Percentiles rank a stretch among this genome's conserved stretches.
phyloP scores from a whole-genome alignment of 1,284 basidiomycete species.

The Caloboletus inedulis region DNA sequence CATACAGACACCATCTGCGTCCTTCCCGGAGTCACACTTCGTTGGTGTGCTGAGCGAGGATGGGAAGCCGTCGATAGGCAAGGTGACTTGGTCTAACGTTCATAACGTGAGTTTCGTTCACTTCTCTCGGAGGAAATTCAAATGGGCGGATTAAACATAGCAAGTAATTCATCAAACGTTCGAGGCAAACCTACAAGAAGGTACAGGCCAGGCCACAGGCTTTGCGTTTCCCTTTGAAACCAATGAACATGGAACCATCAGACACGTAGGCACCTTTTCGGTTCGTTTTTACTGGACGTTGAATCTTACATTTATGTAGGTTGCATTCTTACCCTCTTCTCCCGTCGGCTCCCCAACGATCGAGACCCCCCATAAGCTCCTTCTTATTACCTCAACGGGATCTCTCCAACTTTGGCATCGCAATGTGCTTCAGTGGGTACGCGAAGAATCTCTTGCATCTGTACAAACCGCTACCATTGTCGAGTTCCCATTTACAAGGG shows the following conservation, averaged over 20 bases:
- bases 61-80: conserved; percentile 61
- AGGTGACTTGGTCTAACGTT: conserved; percentile 70
- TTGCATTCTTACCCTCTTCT: conserved; percentile 52
- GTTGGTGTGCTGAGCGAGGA: conserved; percentile 57
- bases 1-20: conserved; percentile 38
- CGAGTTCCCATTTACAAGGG: conserved; percentile 65
- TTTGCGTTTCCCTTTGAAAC: conserved; percentile 75
- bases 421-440: conserved; percentile 65
- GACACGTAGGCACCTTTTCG: conserved; percentile 48
- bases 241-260: conserved; percentile 66
- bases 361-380: conserved; percentile 41
- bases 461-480: conserved; percentile 68
- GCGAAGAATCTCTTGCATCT: conserved; percentile 79
- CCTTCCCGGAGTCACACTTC: conserved; percentile 50
- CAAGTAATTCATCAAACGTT: conserved; percentile 58
- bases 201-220: conserved; percentile 58
- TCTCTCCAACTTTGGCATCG: conserved; percentile 76
- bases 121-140: background rate
- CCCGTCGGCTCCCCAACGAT: conserved; percentile 27
- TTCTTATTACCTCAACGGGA: conserved; percentile 76
- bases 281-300: background rate
- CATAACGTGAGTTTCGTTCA: conserved; percentile 45
- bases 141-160: conserved; percentile 22
- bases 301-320: conserved; percentile 36
- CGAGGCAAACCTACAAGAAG: conserved; percentile 50